Evolutionary conservation across 1,139 yeast species (phyloP).

Genomic region (Suhomyces choctaworum): DNA sequence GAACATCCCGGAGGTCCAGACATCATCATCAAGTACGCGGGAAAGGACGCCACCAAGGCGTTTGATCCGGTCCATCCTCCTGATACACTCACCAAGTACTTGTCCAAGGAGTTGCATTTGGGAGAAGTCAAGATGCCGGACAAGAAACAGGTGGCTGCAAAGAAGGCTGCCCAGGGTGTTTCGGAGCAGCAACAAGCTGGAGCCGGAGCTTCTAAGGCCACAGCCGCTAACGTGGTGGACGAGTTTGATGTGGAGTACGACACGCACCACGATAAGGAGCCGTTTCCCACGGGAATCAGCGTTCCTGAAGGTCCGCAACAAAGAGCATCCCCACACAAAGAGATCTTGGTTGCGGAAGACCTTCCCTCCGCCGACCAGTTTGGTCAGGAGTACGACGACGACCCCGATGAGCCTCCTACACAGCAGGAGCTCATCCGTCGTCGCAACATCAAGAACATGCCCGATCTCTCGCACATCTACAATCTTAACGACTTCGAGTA

Average conservation of each 20-base stretch:
- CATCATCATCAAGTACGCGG: slow-evolving; percentile 55
- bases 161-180: not conserved
- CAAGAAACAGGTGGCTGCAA: slow-evolving; percentile 11
- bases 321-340: not conserved
- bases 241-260: slow-evolving; percentile 51
- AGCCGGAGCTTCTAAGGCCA: not conserved
- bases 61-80: slow-evolving; percentile 82
- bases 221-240: slow-evolving; percentile 28
- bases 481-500: slow-evolving; percentile 80
- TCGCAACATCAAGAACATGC: slow-evolving; percentile 37
- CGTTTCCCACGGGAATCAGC: slow-evolving; percentile 19
- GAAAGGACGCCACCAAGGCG: slow-evolving; percentile 60
- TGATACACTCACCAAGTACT: slow-evolving; percentile 60
- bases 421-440: slow-evolving; percentile 32
- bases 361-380: slow-evolving; percentile 13
- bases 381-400: slow-evolving; percentile 24
- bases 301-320: not conserved
- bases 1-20: slow-evolving; percentile 59
- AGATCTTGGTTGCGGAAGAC: slow-evolving; percentile 5
- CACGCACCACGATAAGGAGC: slow-evolving; percentile 39
- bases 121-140: slow-evolving; percentile 33
- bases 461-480: slow-evolving; percentile 66
- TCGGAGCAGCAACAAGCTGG: not conserved
- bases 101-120: slow-evolving; percentile 31
- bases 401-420: slow-evolving; percentile 32